These are phyloP conservation scores for Alopecurus myosuroides DNA, from an alignment of 176 grass and related monocot species.

Conservation along the genomic window DNA sequence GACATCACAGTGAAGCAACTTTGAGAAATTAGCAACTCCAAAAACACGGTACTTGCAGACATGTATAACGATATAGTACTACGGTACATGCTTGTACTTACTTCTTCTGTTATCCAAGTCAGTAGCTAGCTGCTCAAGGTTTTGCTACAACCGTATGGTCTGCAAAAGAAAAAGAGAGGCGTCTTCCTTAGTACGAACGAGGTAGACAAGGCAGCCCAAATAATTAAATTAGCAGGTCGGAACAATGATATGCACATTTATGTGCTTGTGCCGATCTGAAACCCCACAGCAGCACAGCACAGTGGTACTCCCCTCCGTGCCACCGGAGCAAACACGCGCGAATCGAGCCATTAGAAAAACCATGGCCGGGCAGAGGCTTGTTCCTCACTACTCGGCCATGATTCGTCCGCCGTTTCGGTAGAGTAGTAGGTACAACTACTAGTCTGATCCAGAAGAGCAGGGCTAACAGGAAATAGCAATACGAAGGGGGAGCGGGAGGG, in stretches of 20 bases:
- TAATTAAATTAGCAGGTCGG: not conserved
- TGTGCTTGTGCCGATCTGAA: constrained; percentile 21
- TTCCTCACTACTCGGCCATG: not conserved
- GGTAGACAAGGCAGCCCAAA: constrained; percentile 10
- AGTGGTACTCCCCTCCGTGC: not conserved
- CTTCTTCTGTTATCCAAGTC: constrained; percentile 8
- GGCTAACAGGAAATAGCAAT: not conserved
- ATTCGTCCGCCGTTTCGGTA: not conserved
- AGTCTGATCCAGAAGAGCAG: not conserved
- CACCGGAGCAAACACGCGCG: not conserved
- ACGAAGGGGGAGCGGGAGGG: not conserved
- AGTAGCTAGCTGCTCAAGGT: not conserved
- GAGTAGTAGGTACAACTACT: not conserved
- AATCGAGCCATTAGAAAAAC: not conserved
- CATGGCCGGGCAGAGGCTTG: not conserved
- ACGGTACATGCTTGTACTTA: constrained; percentile 5
- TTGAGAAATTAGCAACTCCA: not conserved
- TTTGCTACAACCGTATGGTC: not conserved
- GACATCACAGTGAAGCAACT: not conserved
- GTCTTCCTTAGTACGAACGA: not conserved
- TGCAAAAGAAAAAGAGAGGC: not conserved
- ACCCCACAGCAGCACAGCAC: constrained; percentile 1
- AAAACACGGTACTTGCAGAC: not conserved
- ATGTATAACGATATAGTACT: not conserved
- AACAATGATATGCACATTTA: not conserved